Evolutionary conservation across 2,329 filamentous ascomycete genomes (phyloP).

Genomic region (Neonectria sp.): DNA sequence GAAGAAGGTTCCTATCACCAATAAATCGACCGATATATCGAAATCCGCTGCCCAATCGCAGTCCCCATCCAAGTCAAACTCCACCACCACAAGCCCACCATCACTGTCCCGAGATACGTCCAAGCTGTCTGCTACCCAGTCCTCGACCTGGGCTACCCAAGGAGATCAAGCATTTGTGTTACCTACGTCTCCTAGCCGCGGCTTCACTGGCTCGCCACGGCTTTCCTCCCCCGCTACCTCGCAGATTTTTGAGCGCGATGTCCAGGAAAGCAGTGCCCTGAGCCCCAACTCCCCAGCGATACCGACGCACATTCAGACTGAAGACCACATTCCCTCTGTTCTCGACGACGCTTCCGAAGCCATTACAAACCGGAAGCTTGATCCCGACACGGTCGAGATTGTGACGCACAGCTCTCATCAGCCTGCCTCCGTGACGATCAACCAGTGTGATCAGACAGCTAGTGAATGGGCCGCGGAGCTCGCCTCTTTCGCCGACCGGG

Average conservation of each 20-base stretch:
- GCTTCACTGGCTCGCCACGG: constrained; percentile 79
- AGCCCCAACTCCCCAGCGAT: constrained; percentile 86
- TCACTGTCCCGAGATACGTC: constrained; percentile 54
- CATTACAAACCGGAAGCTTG: constrained; percentile 88
- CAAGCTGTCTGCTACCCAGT: constrained; percentile 55
- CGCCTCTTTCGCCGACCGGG: constrained; percentile 66
- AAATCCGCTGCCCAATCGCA: constrained; percentile 40
- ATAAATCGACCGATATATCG: constrained; percentile 34
- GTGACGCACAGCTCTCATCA: constrained; percentile 89
- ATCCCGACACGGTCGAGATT: constrained; percentile 93
- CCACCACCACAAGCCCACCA: constrained; percentile 51
- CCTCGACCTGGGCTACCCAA: constrained; percentile 60
- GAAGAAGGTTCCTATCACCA: constrained; percentile 63
- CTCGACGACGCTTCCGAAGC: constrained; percentile 92
- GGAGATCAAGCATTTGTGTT: constrained; percentile 61
- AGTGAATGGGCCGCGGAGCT: constrained; percentile 72
- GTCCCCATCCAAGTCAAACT: constrained; percentile 54
- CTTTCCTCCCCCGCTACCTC: constrained; percentile 83
- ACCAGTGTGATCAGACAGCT: constrained; percentile 60
- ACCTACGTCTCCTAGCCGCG: constrained; percentile 76
- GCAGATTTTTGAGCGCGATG: constrained; percentile 94
- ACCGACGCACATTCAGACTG: constrained; percentile 92
- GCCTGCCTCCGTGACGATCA: constrained; percentile 79
- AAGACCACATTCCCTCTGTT: constrained; percentile 93
- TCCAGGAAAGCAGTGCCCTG: constrained; percentile 82